phyloP scores from a whole-genome alignment of 352 stramenopile genomes.

The Pythium scleroteichum region DNA sequence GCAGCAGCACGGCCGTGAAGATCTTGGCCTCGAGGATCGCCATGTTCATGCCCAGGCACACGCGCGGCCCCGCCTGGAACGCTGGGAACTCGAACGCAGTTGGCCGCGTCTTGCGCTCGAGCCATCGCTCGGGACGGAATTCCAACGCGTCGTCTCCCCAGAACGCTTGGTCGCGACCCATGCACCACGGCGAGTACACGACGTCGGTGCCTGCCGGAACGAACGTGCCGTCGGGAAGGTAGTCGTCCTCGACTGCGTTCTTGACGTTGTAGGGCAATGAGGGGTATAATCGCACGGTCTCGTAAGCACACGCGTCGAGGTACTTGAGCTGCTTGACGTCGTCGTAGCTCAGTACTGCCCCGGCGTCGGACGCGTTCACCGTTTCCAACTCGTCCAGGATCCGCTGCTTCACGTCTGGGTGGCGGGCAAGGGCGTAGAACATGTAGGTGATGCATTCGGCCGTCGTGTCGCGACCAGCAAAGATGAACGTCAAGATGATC shows the following conservation, averaged over 20 bases:
- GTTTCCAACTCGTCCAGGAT: conserved; percentile 53
- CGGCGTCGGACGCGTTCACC: conserved; percentile 1
- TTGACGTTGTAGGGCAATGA: conserved; percentile 80
- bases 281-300: conserved; percentile 74
- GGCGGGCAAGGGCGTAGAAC: conserved; percentile 67
- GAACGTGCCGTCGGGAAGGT: conserved; percentile 69
- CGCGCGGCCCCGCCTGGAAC: conserved; percentile 67
- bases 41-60: conserved; percentile 78
- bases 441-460: conserved; percentile 72
- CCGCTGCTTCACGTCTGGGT: conserved; percentile 57
- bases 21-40: conserved; percentile 66
- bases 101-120: conserved; percentile 58
- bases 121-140: conserved; percentile 72
- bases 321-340: conserved; percentile 65
- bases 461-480: conserved; percentile 85
- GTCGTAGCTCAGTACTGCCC: conserved; percentile 44
- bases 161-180: conserved; percentile 54
- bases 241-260: conserved; percentile 57
- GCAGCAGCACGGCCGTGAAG: conserved; percentile 52
- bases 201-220: conserved; percentile 62
- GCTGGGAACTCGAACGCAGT: conserved; percentile 69
- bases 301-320: conserved; percentile 65
- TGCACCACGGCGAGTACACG: conserved; percentile 75
- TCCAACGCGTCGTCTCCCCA: conserved; percentile 53
- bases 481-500: conserved; percentile 79